Evolutionary conservation across 805 yeast species (phyloP), one percentile per base, ranked within the genome.

Genomic region (Blastobotrys terrestris): DNA sequence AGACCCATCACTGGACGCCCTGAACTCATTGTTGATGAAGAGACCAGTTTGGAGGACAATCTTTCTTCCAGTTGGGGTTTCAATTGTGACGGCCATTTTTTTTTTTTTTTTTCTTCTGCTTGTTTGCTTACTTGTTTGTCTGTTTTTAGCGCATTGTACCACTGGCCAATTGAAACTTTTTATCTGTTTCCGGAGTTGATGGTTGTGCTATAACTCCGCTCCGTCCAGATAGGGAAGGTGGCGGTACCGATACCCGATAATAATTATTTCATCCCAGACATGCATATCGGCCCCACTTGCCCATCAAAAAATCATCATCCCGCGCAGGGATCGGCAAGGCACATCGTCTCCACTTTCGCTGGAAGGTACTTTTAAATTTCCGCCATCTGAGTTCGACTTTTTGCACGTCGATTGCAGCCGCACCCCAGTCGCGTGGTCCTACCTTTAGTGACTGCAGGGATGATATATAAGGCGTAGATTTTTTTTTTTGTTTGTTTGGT

Each of bases 1-100:
- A 62, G 78, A 73, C 50, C 77, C 79, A 51, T 78, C 77, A 39
- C 71, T 69, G 6, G 87, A 77, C 48, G 72, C 63, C 53, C 84
- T 82, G 63, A 85, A 88, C 68, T 87, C 87, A 70, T 88, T 87
- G 75, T 88, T 85, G 68, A 91, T 88, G 77, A 87, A 91, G 61
- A 91, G 72, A 58, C 97, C 97, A 8, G 86, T 83, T 61, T 95
- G 95, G 72, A 85, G 92, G 47, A 79, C 76, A 63, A 83, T 83
- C 20, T 74, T 70, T 21, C 71, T 59, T 19, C 90, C 90, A 56
- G 80, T 82, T 56, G 90, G 89, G 55, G 35, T 3, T 31, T 69
- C 69, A 11, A 74, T 72, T 2, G 77, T 79, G 75, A 54, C n/a
- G 5, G 50, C 41, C 50, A 46, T 42, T 18, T 2, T 40, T 39